Evolutionary conservation across 2,329 filamentous ascomycete genomes (phyloP).

Genomic region (Stagonosporopsis vannaccii): DNA sequence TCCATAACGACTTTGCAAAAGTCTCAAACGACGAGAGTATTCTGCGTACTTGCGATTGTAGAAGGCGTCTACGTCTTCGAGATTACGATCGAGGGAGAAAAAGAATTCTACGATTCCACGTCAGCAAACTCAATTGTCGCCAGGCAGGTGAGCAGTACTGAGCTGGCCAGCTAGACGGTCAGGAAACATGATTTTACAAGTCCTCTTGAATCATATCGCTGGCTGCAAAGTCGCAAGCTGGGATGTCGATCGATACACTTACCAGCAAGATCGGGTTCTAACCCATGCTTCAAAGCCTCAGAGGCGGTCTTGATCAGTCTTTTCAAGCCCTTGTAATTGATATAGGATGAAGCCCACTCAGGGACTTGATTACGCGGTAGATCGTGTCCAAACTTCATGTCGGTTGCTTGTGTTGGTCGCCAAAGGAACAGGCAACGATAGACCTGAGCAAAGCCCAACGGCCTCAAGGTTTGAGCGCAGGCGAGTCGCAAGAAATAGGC

Average conservation of each 20-base stretch:
- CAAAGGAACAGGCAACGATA: background rate
- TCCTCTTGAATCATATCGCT: background rate
- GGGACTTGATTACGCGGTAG: constrained; percentile 84
- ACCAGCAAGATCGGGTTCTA: constrained; percentile 90
- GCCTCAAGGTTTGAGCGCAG: constrained; percentile 15
- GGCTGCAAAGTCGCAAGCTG: background rate
- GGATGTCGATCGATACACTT: constrained; percentile 51
- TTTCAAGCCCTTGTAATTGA: constrained; percentile 92
- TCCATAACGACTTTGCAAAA: constrained; percentile 89
- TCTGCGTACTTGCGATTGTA: constrained; percentile 96
- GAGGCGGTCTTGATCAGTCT: constrained; percentile 89
- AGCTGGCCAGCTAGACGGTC: background rate
- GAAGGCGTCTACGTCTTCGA: constrained; percentile 95
- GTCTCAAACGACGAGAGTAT: constrained; percentile 79
- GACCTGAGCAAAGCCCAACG: constrained; percentile 8
- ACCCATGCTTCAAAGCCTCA: constrained; percentile 69
- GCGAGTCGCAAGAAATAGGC: constrained; percentile 19
- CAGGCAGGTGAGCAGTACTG: background rate
- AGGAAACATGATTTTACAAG: background rate
- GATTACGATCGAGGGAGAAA: constrained; percentile 92
- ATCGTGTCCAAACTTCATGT: constrained; percentile 60
- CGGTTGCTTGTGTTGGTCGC: constrained; percentile 4
- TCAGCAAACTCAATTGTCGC: constrained; percentile 11
- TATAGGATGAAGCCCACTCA: constrained; percentile 84
- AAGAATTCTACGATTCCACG: constrained; percentile 77